Evolutionary conservation across 352 stramenopile genomes (phyloP).

Genomic region (Phytophthora citrophthora): DNA sequence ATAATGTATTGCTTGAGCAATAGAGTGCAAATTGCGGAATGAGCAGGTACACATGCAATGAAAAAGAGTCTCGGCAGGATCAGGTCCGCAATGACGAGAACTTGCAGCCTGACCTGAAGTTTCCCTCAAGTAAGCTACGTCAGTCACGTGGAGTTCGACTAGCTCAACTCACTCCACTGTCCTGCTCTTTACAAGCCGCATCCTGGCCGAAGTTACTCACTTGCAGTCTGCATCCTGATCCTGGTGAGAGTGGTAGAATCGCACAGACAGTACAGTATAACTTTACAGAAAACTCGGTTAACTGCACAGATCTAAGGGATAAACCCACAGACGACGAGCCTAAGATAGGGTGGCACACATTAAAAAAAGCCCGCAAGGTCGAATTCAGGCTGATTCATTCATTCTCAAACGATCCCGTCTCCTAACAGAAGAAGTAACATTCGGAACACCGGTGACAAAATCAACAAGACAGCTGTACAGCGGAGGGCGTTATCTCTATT

Average conservation of each 20-base stretch:
- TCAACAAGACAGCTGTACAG: too few relatives aligned
- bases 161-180: not conserved
- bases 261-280: not conserved
- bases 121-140: not conserved
- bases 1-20: constrained; percentile 22
- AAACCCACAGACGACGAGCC: not conserved
- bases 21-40: constrained; percentile 18
- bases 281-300: not conserved
- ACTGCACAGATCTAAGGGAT: not conserved
- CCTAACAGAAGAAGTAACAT: too few relatives aligned
- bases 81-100: not conserved
- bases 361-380: too few relatives aligned
- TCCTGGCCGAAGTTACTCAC: constrained; percentile 3
- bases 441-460: too few relatives aligned
- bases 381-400: not conserved
- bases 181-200: too few relatives aligned
- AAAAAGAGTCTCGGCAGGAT: not conserved
- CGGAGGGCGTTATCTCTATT: too few relatives aligned
- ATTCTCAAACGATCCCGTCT: too few relatives aligned
- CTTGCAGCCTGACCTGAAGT: not conserved
- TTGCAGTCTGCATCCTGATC: constrained; percentile 5
- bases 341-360: not conserved
- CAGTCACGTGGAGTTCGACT: constrained; percentile 1
- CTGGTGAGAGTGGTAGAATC: not conserved
- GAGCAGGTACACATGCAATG: not conserved